These are phyloP conservation scores for Malassezia arunalokei DNA, from an alignment of 1,284 basidiomycete genomes.

Conservation along the genomic window DNA sequence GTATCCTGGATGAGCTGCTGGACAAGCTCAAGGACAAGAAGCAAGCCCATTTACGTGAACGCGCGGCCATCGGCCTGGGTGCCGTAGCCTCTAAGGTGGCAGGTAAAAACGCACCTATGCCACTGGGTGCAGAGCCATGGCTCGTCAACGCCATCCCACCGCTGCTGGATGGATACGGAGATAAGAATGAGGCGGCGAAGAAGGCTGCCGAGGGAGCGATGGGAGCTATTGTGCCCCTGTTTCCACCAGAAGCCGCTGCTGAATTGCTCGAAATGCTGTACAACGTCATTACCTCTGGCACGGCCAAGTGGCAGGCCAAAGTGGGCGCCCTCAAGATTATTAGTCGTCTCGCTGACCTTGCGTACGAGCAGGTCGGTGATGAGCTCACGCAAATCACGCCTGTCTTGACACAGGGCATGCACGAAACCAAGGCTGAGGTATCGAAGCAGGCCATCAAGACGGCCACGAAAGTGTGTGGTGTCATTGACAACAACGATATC, in stretches of 20 bases:
- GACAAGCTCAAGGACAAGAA: slow-evolving; percentile 66
- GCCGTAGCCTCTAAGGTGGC: slow-evolving; percentile 45
- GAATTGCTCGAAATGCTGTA: slow-evolving; percentile 61
- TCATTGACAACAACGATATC: slow-evolving; percentile 87
- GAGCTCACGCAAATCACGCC: slow-evolving; percentile 74
- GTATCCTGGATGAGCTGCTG: slow-evolving; percentile 45
- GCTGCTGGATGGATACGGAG: slow-evolving; percentile 76
- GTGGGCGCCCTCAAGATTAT: slow-evolving; percentile 70
- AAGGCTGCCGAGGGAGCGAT: slow-evolving; percentile 68
- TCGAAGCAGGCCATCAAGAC: slow-evolving; percentile 78
- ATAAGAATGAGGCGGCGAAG: slow-evolving; percentile 87
- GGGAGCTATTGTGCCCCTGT: slow-evolving; percentile 70
- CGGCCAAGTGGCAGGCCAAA: slow-evolving; percentile 87
- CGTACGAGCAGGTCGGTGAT: slow-evolving; percentile 69
- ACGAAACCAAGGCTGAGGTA: slow-evolving; percentile 92
- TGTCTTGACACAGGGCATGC: slow-evolving; percentile 79
- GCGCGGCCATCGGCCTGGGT: slow-evolving; percentile 60
- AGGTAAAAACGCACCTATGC: slow-evolving; percentile 53
- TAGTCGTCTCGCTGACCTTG: slow-evolving; percentile 56
- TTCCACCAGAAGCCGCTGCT: slow-evolving; percentile 64
- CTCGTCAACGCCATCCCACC: slow-evolving; percentile 66
- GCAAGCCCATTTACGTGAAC: slow-evolving; percentile 82
- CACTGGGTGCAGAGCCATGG: slow-evolving; percentile 61
- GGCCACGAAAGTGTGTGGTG: slow-evolving; percentile 79
- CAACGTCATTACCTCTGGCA: slow-evolving; percentile 57